Evolutionary conservation across 345 rosid species (phyloP).

Genomic region (Melaleuca alternifolia): DNA sequence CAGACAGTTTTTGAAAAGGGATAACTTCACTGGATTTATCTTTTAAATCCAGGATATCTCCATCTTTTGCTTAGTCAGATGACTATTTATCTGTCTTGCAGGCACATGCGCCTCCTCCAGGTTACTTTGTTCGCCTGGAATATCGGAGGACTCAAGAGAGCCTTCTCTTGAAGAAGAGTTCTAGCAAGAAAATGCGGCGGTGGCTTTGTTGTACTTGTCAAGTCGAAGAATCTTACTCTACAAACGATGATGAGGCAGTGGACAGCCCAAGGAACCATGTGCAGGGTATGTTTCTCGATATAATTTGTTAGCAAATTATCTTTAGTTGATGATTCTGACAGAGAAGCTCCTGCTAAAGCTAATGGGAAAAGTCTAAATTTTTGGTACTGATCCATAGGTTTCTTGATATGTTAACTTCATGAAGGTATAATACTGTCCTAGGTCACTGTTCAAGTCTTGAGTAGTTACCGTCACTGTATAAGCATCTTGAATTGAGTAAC

Average conservation of each 20-base stretch:
- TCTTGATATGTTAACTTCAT: neutral
- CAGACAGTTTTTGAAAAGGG: no score
- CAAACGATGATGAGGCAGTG: conserved; percentile 2
- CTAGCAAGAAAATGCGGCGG: conserved; percentile 27
- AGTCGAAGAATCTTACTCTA: conserved; percentile 15
- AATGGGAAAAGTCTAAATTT: neutral
- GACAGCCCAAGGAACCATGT: conserved; percentile 4
- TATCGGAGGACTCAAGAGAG: conserved; percentile 4
- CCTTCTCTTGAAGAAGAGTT: conserved; percentile 19
- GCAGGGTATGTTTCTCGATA: conserved; percentile 10
- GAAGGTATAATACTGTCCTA: neutral
- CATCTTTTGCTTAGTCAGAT: neutral
- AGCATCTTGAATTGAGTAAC: neutral
- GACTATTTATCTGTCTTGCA: neutral
- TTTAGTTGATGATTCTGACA: neutral
- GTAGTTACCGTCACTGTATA: neutral
- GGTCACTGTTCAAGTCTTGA: neutral
- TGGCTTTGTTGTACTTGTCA: conserved; percentile 40
- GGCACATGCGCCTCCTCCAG: conserved; percentile 20
- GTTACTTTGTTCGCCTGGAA: conserved; percentile 11
- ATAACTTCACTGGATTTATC: neutral
- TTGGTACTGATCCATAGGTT: neutral
- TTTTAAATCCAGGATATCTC: neutral
- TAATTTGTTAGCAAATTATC: neutral
- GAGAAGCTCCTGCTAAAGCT: neutral